A percentile compares a stretch with the other conserved stretches of the same genome.
phyloP scores from a whole-genome alignment of 306 rosid genomes.

The Cicer cuneatum region DNA sequence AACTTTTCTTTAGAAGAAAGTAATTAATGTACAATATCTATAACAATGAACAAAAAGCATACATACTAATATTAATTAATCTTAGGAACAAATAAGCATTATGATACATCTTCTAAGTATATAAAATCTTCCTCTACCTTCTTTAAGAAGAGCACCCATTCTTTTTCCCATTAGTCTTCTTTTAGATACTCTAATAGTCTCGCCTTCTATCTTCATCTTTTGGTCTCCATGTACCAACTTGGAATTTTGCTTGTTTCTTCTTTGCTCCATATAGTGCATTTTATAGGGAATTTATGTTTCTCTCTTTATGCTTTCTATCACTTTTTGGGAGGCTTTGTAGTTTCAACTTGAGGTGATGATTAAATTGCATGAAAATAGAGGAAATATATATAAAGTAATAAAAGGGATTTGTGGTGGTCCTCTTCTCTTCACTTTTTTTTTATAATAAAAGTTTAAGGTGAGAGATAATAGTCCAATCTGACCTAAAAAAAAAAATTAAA shows the following conservation, averaged over 20 bases:
- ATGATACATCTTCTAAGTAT: constrained; percentile 61
- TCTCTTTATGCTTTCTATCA: constrained; percentile 37
- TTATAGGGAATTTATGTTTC: constrained; percentile 20
- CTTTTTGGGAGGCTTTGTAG: constrained; percentile 8
- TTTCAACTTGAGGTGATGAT: constrained; percentile 45
- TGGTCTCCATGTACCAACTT: constrained; percentile 25
- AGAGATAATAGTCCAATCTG: too few species aligned
- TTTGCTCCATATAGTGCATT: constrained; percentile 38
- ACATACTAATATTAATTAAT: constrained; percentile 31
- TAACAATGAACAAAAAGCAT: constrained; percentile 17
- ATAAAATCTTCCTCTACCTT: constrained; percentile 65
- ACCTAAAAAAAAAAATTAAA: too few species aligned
- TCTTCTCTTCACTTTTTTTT: constrained; percentile 40
- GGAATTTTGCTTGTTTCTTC: constrained; percentile 33
- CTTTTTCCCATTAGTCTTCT: constrained; percentile 54
- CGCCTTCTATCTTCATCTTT: constrained; percentile 49
- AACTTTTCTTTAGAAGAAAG: constrained; percentile 28
- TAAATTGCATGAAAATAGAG: constrained; percentile 1
- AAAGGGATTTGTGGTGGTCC: constrained; percentile 47
- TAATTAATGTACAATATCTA: constrained; percentile 9
- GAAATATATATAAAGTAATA: background rate
- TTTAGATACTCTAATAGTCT: constrained; percentile 50
- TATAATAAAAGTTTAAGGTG: too few species aligned
- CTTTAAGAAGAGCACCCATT: constrained; percentile 53
- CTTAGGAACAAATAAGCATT: constrained; percentile 54